Evolutionary conservation across 129 eudicot species (phyloP), one percentile per base, ranked within the genome.

Genomic region (Rutidosis leptorrhynchoides): DNA sequence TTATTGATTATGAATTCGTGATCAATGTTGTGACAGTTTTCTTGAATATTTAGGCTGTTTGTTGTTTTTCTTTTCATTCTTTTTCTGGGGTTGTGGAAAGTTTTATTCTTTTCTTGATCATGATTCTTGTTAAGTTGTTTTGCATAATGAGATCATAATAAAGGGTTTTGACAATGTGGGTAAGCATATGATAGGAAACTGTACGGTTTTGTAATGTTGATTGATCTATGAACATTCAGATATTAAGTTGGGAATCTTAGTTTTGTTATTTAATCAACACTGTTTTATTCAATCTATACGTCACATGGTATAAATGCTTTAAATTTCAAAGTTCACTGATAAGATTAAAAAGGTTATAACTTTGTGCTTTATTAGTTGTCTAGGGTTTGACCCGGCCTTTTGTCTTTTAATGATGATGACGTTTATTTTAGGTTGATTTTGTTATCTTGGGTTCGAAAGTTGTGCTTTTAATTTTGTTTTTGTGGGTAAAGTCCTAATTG

Each of bases 1-100:
- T n/a, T n/a, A n/a, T n/a, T n/a, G n/a, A n/a, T n/a, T n/a, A n/a
- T n/a, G n/a, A n/a, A n/a, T n/a, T n/a, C n/a, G n/a, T 30, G 43
- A 74, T 74, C 78, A 74, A 74, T 74, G 78, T 74, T 33, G 78
- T 37, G 64, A 37, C 64, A 15, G 63, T 0, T 35, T 73, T 55
- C 25, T 37, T 27, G 11, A 7, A 52, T 64, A 20, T 64, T 53
- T 33, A 63, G 43, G 77, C 16, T 37, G 43, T 53, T 72, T 55
- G 16, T 24, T 0, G 28, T 17, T 12, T 65, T 65, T 43, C 42
- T 46, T 30, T 45, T 0, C 35, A 58, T 46, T 20, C 42, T 74
- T 58, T 51, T 21, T 46, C 9, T 66, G 60, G 67, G 78, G 23
- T 15, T 73, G 3, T 57, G 54, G 16, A 0, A 23, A 63, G 25